These are phyloP conservation scores for Solioccasus polychromus DNA, from an alignment of 768 basidiomycete genomes.

Conservation along the genomic window DNA sequence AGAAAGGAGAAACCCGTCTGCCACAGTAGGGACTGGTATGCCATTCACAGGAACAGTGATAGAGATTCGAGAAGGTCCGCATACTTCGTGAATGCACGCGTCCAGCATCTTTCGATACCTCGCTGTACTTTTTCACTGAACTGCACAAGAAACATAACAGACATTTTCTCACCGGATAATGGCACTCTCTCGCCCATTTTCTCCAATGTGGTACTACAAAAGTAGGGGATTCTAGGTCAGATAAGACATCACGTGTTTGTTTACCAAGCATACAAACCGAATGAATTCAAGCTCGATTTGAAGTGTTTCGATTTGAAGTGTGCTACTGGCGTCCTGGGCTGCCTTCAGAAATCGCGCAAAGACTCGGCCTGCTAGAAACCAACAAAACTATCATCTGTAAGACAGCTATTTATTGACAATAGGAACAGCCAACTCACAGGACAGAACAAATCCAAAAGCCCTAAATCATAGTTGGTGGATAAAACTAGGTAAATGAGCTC, in stretches of 20 bases:
- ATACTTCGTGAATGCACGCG: conserved; percentile 11
- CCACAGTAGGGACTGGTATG: conserved; percentile 5
- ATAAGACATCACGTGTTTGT: not conserved
- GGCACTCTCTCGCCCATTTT: conserved; percentile 68
- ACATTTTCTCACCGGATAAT: conserved; percentile 45
- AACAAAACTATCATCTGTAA: conserved; percentile 48
- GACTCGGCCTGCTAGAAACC: conserved; percentile 67
- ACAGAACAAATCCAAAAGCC: conserved; percentile 67
- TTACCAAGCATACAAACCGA: conserved; percentile 40
- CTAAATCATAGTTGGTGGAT: conserved; percentile 71
- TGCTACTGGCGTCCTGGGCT: conserved; percentile 53
- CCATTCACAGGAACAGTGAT: conserved; percentile 5
- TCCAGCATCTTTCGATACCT: conserved; percentile 26
- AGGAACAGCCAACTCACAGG: conserved; percentile 42
- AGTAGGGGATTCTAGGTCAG: not conserved
- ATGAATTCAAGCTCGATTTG: conserved; percentile 66
- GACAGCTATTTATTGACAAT: not conserved
- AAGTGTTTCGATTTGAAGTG: conserved; percentile 56
- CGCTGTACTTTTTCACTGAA: conserved; percentile 3
- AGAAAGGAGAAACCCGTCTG: conserved; percentile 9
- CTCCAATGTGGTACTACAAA: conserved; percentile 49
- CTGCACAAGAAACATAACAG: not conserved
- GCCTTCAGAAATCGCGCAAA: conserved; percentile 65
- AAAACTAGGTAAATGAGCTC: conserved; percentile 64
- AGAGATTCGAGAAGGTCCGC: not conserved